Evolutionary conservation across 1,284 basidiomycete species (phyloP).

Genomic region (Sutorius eximius): DNA sequence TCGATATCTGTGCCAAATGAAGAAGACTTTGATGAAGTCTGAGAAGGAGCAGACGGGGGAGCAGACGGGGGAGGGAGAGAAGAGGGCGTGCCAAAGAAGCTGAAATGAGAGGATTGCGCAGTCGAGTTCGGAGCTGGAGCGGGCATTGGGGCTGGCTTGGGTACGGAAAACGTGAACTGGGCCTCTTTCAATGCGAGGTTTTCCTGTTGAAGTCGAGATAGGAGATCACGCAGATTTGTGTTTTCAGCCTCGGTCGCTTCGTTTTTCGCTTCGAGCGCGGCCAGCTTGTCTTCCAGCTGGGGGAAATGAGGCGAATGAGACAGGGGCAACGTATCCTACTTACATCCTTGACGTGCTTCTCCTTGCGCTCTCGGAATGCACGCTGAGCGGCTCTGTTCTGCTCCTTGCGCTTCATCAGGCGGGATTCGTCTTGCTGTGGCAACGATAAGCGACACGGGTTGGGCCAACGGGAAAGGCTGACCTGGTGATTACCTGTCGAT

Average conservation of each 20-base stretch:
- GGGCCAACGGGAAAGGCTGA: constrained; percentile 25
- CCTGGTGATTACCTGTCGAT: constrained; percentile 43
- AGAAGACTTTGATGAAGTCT: constrained; percentile 19
- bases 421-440: constrained; percentile 59
- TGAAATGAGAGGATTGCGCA: constrained; percentile 31
- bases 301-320: constrained; percentile 13
- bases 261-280: constrained; percentile 75
- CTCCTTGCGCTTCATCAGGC: constrained; percentile 79
- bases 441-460: constrained; percentile 4
- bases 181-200: constrained; percentile 72
- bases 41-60: constrained; percentile 25
- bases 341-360: constrained; percentile 87
- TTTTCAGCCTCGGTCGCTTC: constrained; percentile 67
- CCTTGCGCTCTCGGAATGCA: constrained; percentile 83
- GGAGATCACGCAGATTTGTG: constrained; percentile 74
- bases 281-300: constrained; percentile 81
- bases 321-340: constrained; percentile 34
- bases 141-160: constrained; percentile 41
- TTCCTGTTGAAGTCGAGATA: constrained; percentile 75
- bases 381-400: constrained; percentile 85
- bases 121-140: constrained; percentile 21
- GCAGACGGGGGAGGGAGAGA: constrained; percentile 29
- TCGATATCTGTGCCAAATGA: constrained; percentile 49
- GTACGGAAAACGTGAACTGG: constrained; percentile 73
- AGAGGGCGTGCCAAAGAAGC: constrained; percentile 29